Conservation (phyloP, 306 rosid species). For the Ochetophila trinervis region DNA sequence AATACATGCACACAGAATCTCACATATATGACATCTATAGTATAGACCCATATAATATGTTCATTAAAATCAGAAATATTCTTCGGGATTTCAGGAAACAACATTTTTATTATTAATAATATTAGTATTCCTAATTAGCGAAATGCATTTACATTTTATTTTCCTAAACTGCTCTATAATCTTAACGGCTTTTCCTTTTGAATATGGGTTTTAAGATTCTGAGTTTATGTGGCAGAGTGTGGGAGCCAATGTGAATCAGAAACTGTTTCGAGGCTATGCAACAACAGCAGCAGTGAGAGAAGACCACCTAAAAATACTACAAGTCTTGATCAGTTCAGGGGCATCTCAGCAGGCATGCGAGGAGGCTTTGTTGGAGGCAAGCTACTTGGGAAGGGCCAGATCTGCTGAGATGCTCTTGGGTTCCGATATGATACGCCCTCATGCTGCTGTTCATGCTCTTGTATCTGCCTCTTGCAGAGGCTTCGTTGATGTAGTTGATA, state of each 20-base stretch:
- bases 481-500: conserved; percentile 46
- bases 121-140: no score
- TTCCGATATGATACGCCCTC: conserved; percentile 49
- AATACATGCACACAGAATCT: no score
- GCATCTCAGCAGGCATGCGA: conserved; percentile 62
- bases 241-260: conserved; percentile 54
- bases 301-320: conserved; percentile 42
- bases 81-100: no score
- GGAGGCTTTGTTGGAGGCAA: conserved; percentile 68
- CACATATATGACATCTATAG: no score
- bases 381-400: conserved; percentile 42
- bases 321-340: conserved; percentile 48
- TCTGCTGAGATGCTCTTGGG: conserved; percentile 50
- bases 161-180: no score
- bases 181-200: no score
- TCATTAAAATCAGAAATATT: no score
- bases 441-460: conserved; percentile 48
- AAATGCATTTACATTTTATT: no score
- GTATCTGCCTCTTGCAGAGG: conserved; percentile 63
- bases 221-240: conserved; percentile 31
- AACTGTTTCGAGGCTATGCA: conserved; percentile 56
- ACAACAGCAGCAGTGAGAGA: conserved; percentile 60
- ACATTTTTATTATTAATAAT: no score
- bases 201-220: background rate
- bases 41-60: no score